These are phyloP conservation scores for Psilocybe subaeruginosa DNA, from an alignment of 768 basidiomycete genomes.

Conservation along the genomic window DNA sequence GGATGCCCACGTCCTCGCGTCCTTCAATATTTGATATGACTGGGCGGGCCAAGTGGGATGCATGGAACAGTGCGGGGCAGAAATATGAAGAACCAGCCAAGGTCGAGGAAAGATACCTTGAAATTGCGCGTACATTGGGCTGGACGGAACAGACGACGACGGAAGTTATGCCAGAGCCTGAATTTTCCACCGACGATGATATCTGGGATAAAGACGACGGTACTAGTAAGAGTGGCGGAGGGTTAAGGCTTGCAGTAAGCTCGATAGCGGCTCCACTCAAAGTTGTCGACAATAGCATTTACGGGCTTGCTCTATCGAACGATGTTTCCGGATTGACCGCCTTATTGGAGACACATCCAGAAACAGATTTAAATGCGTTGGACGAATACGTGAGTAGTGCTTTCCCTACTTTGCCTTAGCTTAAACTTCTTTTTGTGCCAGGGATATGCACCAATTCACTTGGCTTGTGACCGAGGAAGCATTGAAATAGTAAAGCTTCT, in stretches of 20 bases:
- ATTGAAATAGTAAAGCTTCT: conserved; percentile 57
- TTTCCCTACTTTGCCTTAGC: background rate
- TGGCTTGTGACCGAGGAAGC: conserved; percentile 85
- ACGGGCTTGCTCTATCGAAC: conserved; percentile 66
- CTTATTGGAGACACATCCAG: conserved; percentile 44
- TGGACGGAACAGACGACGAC: conserved; percentile 50
- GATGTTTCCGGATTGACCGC: conserved; percentile 46
- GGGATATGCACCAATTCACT: conserved; percentile 89
- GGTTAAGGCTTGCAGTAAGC: conserved; percentile 70
- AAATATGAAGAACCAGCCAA: conserved; percentile 45
- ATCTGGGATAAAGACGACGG: conserved; percentile 50
- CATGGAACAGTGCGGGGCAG: conserved; percentile 63
- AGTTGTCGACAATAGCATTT: conserved; percentile 42
- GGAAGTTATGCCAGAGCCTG: conserved; percentile 9
- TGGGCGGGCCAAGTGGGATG: conserved; percentile 87
- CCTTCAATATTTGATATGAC: conserved; percentile 81
- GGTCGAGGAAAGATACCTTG: conserved; percentile 69
- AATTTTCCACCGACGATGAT: conserved; percentile 27
- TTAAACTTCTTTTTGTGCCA: conserved; percentile 29
- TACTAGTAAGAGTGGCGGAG: conserved; percentile 35
- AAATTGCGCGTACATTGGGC: conserved; percentile 68
- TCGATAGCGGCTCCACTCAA: conserved; percentile 45
- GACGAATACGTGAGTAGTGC: conserved; percentile 72
- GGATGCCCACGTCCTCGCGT: conserved; percentile 53
- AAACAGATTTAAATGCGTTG: conserved; percentile 53